Conservation (phyloP, 164 flowering plant genomes). For the Malania oleifera region DNA sequence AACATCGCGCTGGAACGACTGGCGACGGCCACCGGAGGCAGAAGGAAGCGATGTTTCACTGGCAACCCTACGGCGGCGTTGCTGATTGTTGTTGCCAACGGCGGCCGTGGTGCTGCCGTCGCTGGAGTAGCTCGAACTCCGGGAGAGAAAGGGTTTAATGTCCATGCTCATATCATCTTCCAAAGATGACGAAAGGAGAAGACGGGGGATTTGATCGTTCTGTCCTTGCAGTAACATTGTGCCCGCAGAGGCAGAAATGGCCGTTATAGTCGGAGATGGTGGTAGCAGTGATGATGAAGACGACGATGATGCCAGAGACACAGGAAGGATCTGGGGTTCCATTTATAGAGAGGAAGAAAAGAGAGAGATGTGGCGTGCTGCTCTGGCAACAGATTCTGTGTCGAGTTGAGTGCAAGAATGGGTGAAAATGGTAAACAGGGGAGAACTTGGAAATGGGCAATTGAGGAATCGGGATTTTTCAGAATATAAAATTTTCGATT, state of each 20-base stretch:
- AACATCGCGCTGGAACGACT: constrained; percentile 42
- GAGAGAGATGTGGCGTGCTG: background rate
- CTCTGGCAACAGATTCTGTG: too few relatives aligned
- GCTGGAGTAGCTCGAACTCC: constrained; percentile 26
- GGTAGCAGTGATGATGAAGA: constrained; percentile 6
- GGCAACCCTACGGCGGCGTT: background rate
- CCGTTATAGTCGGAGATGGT: background rate
- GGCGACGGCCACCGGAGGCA: constrained; percentile 1
- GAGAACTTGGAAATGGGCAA: constrained; percentile 16
- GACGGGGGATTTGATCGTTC: constrained; percentile 18
- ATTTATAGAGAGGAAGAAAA: background rate
- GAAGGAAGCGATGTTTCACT: background rate
- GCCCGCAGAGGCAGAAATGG: background rate
- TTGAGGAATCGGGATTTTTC: constrained; percentile 14
- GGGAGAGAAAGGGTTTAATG: constrained; percentile 29
- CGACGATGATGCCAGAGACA: constrained; percentile 8
- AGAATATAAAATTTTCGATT: too few relatives aligned
- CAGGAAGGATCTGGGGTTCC: constrained; percentile 19
- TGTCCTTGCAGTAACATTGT: constrained; percentile 19
- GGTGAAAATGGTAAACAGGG: background rate
- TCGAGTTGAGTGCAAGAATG: too few relatives aligned
- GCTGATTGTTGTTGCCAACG: constrained; percentile 16
- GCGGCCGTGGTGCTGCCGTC: background rate
- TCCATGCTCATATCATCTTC: constrained; percentile 19
- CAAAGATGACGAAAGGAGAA: constrained; percentile 19